Conservation (phyloP, 2,329 filamentous ascomycete genomes). For the Didymella exigua region DNA sequence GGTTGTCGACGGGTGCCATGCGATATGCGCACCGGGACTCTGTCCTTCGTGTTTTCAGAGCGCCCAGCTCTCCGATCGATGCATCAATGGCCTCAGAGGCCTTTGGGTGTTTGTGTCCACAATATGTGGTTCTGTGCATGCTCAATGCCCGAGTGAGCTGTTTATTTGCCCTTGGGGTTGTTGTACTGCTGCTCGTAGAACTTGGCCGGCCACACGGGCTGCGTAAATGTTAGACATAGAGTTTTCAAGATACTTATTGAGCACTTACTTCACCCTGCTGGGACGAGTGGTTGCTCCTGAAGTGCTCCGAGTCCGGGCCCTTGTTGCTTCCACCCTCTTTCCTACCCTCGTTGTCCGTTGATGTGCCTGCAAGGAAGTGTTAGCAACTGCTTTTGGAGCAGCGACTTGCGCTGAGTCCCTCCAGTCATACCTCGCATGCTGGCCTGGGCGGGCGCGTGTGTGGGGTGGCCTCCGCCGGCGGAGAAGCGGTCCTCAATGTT, state of each 20-base stretch:
- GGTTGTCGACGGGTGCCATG: slow-evolving; percentile 3
- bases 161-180: slow-evolving; percentile 45
- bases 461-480: slow-evolving; percentile 38
- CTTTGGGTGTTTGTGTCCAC: background rate
- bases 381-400: background rate
- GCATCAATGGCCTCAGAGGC: background rate
- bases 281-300: slow-evolving; percentile 32
- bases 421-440: slow-evolving; percentile 35
- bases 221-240: slow-evolving; percentile 5
- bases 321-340: slow-evolving; percentile 32
- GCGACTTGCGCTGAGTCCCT: slow-evolving; percentile 1
- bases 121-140: background rate
- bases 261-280: slow-evolving; percentile 36
- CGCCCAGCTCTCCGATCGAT: slow-evolving; percentile 6
- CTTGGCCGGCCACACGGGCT: slow-evolving; percentile 36
- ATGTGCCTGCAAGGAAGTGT: slow-evolving; percentile 21
- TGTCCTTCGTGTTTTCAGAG: slow-evolving; percentile 6
- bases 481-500: slow-evolving; percentile 45
- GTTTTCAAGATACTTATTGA: background rate
- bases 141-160: background rate
- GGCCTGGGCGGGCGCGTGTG: slow-evolving; percentile 39
- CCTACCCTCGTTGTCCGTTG: slow-evolving; percentile 30
- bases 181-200: slow-evolving; percentile 42
- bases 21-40: slow-evolving; percentile 1
- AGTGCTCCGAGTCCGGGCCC: slow-evolving; percentile 35